Evolutionary conservation across 1,284 basidiomycete genomes (phyloP).

Genomic region (Cystobasidium sp.): DNA sequence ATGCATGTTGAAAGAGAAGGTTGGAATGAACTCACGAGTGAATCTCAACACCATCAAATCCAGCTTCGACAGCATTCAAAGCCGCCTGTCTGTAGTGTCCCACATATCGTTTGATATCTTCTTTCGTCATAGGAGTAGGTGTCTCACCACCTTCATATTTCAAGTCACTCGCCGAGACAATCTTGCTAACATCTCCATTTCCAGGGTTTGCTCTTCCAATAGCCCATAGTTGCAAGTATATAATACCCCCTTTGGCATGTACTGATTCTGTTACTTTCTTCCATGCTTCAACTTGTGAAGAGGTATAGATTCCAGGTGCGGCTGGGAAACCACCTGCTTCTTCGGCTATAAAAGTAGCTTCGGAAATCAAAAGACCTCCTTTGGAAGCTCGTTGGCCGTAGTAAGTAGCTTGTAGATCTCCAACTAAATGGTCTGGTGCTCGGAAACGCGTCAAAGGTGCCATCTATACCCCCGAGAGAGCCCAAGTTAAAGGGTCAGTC

Average conservation of each 20-base stretch:
- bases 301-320: conserved; percentile 59
- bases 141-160: conserved; percentile 58
- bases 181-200: conserved; percentile 54
- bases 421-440: conserved; percentile 49
- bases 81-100: conserved; percentile 62
- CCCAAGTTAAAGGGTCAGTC: neutral
- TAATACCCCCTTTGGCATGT: conserved; percentile 61
- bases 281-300: conserved; percentile 62
- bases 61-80: conserved; percentile 64
- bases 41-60: conserved; percentile 70
- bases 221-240: conserved; percentile 64
- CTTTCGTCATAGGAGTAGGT: conserved; percentile 49
- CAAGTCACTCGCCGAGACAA: conserved; percentile 57
- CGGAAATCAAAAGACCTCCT: conserved; percentile 63
- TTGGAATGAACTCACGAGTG: conserved; percentile 54
- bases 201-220: conserved; percentile 60
- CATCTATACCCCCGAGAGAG: conserved; percentile 48
- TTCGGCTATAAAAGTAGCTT: conserved; percentile 60
- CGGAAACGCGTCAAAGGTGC: conserved; percentile 62
- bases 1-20: conserved; percentile 27
- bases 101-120: conserved; percentile 58
- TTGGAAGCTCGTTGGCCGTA: conserved; percentile 61
- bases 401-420: conserved; percentile 55
- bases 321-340: conserved; percentile 44
- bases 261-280: conserved; percentile 60